Conservation (phyloP, 352 stramenopile species). For the Phytopythium kandeliae region DNA sequence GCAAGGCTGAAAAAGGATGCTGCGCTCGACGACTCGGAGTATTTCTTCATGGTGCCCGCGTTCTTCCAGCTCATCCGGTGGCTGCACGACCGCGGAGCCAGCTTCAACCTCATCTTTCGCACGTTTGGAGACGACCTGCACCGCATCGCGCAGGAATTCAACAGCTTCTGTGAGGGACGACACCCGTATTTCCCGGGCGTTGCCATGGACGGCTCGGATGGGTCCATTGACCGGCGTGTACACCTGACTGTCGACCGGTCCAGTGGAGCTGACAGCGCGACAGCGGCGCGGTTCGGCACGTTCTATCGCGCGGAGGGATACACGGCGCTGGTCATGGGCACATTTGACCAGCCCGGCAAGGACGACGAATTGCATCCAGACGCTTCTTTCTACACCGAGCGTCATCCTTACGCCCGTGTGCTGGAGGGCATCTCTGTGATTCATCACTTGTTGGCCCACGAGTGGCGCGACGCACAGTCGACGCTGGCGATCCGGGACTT, state of each 20-base stretch:
- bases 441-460: constrained; percentile 39
- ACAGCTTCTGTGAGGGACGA: constrained; percentile 59
- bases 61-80: constrained; percentile 58
- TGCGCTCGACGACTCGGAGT: constrained; percentile 33
- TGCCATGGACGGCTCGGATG: constrained; percentile 56
- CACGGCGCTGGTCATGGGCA: constrained; percentile 66
- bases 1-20: constrained; percentile 11
- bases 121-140: constrained; percentile 69
- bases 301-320: constrained; percentile 46
- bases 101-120: constrained; percentile 78
- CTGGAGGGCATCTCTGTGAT: constrained; percentile 38
- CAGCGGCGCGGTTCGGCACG: constrained; percentile 41
- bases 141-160: constrained; percentile 71
- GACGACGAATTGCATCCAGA: constrained; percentile 12
- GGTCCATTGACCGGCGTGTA: constrained; percentile 44
- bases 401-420: constrained; percentile 16
- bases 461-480: constrained; percentile 39
- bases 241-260: constrained; percentile 16
- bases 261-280: background rate
- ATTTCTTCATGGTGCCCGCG: constrained; percentile 61
- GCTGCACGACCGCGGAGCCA: constrained; percentile 31
- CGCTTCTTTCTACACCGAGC: constrained; percentile 30
- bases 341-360: constrained; percentile 49
- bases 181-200: constrained; percentile 49
- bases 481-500: constrained; percentile 74